Percentiles rank a stretch among this genome's conserved stretches.
These are phyloP conservation scores for Xylaria acuta DNA, from an alignment of 495 filamentous ascomycete genomes.

Conservation along the genomic window DNA sequence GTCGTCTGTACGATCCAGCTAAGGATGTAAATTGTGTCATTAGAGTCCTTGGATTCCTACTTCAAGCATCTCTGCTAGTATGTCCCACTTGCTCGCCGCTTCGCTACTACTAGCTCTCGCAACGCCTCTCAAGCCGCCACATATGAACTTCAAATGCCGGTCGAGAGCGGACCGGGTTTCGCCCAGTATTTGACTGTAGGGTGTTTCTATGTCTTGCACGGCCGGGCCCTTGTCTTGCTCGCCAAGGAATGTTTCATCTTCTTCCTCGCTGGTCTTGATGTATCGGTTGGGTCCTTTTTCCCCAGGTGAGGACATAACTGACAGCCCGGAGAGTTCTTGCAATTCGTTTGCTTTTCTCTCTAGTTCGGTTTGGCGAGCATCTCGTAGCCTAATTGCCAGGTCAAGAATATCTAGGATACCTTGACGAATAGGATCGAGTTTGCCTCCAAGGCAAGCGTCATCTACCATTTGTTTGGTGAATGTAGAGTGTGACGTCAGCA, in stretches of 20 bases:
- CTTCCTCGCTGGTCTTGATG: constrained; percentile 47
- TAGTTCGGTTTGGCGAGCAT: constrained; percentile 49
- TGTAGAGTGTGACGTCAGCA: constrained; percentile 71
- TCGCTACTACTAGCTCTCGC: constrained; percentile 62
- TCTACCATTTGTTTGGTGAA: constrained; percentile 68
- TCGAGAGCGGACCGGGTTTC: constrained; percentile 57
- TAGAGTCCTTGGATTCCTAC: constrained; percentile 46
- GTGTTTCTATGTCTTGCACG: constrained; percentile 42
- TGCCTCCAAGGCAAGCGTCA: constrained; percentile 69
- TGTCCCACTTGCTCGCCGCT: constrained; percentile 61
- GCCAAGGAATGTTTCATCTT: constrained; percentile 45
- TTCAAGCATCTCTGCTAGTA: constrained; percentile 65
- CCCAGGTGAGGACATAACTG: constrained; percentile 36
- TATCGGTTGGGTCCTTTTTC: constrained; percentile 33
- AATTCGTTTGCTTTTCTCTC: constrained; percentile 48
- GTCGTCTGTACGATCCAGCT: neutral
- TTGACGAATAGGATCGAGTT: constrained; percentile 68
- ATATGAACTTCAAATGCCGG: constrained; percentile 59
- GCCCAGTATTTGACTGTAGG: constrained; percentile 47
- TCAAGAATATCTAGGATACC: constrained; percentile 70
- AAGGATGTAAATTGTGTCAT: constrained; percentile 5
- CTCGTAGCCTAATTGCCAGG: constrained; percentile 57
- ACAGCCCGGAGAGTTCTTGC: constrained; percentile 45
- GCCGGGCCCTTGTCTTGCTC: constrained; percentile 36
- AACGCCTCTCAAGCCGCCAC: constrained; percentile 60